Evolutionary conservation across 2,329 filamentous ascomycete genomes (phyloP), one percentile per base, ranked within the genome.

Genomic region (Trichoderma oligosporum): DNA sequence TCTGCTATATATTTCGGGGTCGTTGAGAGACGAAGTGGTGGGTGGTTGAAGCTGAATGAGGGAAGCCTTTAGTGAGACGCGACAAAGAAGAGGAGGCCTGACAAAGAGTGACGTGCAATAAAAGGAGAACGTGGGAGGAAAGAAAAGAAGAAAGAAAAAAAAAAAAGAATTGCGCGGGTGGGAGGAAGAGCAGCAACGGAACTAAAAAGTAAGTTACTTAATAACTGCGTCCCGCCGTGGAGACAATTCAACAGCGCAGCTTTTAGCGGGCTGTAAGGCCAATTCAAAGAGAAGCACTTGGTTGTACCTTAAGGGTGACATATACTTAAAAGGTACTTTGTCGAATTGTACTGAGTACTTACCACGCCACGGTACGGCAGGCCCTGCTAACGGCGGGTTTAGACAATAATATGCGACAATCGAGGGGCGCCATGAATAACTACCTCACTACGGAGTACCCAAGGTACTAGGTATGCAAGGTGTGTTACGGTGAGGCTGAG

Each of bases 21-120:
- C 20, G 27, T n/a, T n/a, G n/a, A n/a, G 31, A 29, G 47, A 24
- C 33, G 56, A 12, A 11, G 41, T 20, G 42, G 47, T 56, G 57
- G 61, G 41, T 59, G 61, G 56, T 25, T 16, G 55, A 57, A 64
- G 65, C 61, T 60, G 63, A 63, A 61, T 60, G 63, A 16, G 20
- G 66, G n/a, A n/a, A n/a, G n/a, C n/a, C 63, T 66, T 67, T 67
- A 65, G 65, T 62, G 59, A 60, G 62, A 64, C 61, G 54, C 62
- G 64, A 66, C 64, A 61, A 61, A 64, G 65, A 64, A 63, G 27
- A 31, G 27, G 27, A n/a, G n/a, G n/a, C n/a, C n/a, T 31, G 5
- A 11, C 11, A 31, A 31, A 31, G 5, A 42, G 49, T 44, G 51
- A 54, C 39, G 51, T 54, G 51, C 51, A 54, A 45, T n/a, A 7